Conservation (phyloP, 2,329 filamentous ascomycete species). For the Pseudocercospora fuligena region DNA sequence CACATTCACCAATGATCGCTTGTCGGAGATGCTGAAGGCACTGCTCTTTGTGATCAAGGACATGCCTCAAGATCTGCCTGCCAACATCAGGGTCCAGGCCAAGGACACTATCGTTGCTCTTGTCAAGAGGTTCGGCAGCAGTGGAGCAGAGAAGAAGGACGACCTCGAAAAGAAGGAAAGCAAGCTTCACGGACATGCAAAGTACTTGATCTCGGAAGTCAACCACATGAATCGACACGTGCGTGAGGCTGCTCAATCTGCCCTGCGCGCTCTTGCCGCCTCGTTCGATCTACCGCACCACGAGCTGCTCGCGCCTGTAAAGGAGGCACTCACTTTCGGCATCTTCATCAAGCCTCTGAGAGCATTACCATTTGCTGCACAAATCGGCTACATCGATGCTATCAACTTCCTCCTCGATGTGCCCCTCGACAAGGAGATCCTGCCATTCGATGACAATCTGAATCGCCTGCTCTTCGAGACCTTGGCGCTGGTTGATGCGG, state of each 20-base stretch:
- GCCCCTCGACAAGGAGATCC: conserved; percentile 73
- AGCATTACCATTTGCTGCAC: conserved; percentile 88
- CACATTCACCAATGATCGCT: conserved; percentile 78
- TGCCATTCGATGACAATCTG: conserved; percentile 88
- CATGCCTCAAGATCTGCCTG: conserved; percentile 91
- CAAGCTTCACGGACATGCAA: conserved; percentile 76
- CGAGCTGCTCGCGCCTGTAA: conserved; percentile 87
- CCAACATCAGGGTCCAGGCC: conserved; percentile 81
- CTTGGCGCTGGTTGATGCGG: conserved; percentile 88
- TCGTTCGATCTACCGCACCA: conserved; percentile 78
- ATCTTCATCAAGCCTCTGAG: conserved; percentile 95
- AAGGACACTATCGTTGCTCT: conserved; percentile 77
- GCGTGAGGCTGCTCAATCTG: conserved; percentile 80
- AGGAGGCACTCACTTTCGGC: conserved; percentile 83
- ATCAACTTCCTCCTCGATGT: conserved; percentile 93
- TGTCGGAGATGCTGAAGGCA: conserved; percentile 87
- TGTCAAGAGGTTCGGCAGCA: conserved; percentile 77
- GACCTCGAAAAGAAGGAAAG: conserved; percentile 72
- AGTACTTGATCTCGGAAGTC: conserved; percentile 83
- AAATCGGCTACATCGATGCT: conserved; percentile 98
- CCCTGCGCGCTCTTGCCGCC: conserved; percentile 79
- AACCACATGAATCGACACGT: conserved; percentile 97
- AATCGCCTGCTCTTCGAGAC: conserved; percentile 93
- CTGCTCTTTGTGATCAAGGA: conserved; percentile 98
- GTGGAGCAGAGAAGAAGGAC: conserved; percentile 73